A percentile compares a stretch with the other conserved stretches of the same genome.
Conservation (phyloP, 805 yeast genomes). For the Suhomyces canberraensis region DNA sequence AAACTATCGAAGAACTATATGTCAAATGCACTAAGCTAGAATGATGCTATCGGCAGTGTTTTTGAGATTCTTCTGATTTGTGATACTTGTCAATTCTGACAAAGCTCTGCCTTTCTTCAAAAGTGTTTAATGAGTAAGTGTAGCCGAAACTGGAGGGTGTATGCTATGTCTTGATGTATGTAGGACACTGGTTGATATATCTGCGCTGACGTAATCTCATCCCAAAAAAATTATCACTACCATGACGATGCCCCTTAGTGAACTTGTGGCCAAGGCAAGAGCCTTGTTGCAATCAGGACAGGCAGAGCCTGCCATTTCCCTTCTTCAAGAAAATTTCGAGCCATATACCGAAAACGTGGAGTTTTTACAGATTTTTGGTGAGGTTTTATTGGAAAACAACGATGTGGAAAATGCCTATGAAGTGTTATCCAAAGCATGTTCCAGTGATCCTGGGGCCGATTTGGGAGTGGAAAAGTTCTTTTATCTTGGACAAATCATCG, state of each 20-base stretch:
- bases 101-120: no score
- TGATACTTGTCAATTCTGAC: no score
- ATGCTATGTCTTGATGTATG: no score
- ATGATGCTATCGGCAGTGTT: no score
- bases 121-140: no score
- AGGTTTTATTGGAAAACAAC: conserved; percentile 74
- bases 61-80: no score
- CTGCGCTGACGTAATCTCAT: conserved; percentile 6
- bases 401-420: conserved; percentile 76
- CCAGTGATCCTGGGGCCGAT: conserved; percentile 63
- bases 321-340: conserved; percentile 39
- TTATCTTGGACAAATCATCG: conserved; percentile 86
- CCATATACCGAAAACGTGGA: conserved; percentile 34
- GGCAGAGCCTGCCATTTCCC: conserved; percentile 51
- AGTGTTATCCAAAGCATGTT: conserved; percentile 56
- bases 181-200: no score
- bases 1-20: no score
- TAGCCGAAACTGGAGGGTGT: no score
- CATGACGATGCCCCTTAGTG: conserved; percentile 1
- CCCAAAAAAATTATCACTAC: conserved; percentile 1
- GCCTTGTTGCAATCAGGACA: conserved; percentile 46
- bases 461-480: conserved; percentile 79
- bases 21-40: no score
- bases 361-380: conserved; percentile 65
- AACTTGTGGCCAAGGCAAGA: conserved; percentile 35